phyloP scores from a whole-genome alignment of 805 yeast species.

The Zygosaccharomyces kombuchaensis region DNA sequence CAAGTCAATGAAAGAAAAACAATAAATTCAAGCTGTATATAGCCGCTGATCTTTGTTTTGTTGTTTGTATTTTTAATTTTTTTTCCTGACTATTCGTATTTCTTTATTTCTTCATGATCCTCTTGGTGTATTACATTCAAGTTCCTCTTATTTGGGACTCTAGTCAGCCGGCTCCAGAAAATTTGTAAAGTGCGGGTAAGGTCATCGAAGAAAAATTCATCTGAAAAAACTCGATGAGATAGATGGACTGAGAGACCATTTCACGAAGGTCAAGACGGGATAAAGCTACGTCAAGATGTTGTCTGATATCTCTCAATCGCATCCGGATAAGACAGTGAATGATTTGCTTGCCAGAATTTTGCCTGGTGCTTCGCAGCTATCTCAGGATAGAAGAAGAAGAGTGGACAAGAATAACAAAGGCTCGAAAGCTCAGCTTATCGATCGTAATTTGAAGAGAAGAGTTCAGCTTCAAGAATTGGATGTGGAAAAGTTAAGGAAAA shows the following conservation, averaged over 20 bases:
- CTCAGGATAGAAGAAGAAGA: constrained; percentile 7
- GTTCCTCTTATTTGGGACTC: constrained; percentile 8
- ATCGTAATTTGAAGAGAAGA: constrained; percentile 35
- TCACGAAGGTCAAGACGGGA: constrained; percentile 7
- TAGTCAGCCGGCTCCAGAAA: constrained; percentile 2
- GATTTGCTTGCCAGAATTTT: constrained; percentile 36
- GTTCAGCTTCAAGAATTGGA: constrained; percentile 35
- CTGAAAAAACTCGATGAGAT: background rate
- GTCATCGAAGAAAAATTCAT: constrained; percentile 5
- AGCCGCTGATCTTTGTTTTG: constrained; percentile 11
- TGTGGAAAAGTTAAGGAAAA: constrained; percentile 34
- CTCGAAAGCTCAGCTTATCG: constrained; percentile 39
- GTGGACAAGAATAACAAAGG: constrained; percentile 16
- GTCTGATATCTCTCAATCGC: constrained; percentile 32
- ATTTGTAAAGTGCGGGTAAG: constrained; percentile 9
- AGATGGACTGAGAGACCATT: constrained; percentile 11
- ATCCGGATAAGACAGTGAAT: constrained; percentile 41
- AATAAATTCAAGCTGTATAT: background rate
- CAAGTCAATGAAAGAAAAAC: background rate
- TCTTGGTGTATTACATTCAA: constrained; percentile 2
- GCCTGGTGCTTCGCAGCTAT: constrained; percentile 35
- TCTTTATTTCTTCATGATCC: constrained; percentile 11
- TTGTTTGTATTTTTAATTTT: constrained; percentile 6
- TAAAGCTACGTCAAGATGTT: constrained; percentile 12
- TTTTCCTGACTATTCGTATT: constrained; percentile 11